Conservation (phyloP, 2,329 filamentous ascomycete species). For the Colletotrichum scovillei region DNA sequence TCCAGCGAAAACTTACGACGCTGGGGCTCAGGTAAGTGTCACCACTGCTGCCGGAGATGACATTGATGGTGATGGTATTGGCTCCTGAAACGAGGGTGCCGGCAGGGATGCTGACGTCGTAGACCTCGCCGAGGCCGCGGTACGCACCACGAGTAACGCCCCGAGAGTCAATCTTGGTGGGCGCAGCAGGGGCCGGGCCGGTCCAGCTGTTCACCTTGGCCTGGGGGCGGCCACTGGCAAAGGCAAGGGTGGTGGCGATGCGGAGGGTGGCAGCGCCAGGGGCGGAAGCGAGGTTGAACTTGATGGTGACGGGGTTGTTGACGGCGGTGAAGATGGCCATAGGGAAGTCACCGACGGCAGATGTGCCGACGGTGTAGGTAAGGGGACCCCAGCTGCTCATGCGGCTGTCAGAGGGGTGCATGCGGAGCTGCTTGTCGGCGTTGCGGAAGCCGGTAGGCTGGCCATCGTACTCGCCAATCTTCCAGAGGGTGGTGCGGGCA, state of each 20-base stretch:
- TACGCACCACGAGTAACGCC: constrained; percentile 76
- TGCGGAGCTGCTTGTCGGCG: constrained; percentile 73
- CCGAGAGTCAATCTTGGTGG: constrained; percentile 72
- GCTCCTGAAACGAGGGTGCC: constrained; percentile 68
- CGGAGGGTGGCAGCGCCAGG: constrained; percentile 68
- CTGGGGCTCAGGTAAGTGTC: constrained; percentile 68
- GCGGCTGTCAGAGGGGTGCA: constrained; percentile 75
- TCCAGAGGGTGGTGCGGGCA: constrained; percentile 65
- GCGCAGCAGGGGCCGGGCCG: constrained; percentile 61
- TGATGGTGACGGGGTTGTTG: constrained; percentile 70
- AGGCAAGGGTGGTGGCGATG: constrained; percentile 73
- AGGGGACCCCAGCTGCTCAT: constrained; percentile 71
- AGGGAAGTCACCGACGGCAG: constrained; percentile 64
- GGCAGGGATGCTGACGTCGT: constrained; percentile 69
- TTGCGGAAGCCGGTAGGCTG: constrained; percentile 74
- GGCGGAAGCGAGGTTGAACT: constrained; percentile 64
- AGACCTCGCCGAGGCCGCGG: constrained; percentile 72
- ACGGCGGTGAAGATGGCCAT: constrained; percentile 74
- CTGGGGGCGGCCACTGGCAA: constrained; percentile 68
- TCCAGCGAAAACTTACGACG: constrained; percentile 46
- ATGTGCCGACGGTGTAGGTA: constrained; percentile 71
- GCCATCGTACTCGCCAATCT: constrained; percentile 75
- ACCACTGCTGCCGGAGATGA: constrained; percentile 69
- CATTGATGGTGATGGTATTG: constrained; percentile 73
- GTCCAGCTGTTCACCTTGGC: constrained; percentile 67